Conservation (phyloP, 2,329 filamentous ascomycete species). For the Talaromyces sp. region DNA sequence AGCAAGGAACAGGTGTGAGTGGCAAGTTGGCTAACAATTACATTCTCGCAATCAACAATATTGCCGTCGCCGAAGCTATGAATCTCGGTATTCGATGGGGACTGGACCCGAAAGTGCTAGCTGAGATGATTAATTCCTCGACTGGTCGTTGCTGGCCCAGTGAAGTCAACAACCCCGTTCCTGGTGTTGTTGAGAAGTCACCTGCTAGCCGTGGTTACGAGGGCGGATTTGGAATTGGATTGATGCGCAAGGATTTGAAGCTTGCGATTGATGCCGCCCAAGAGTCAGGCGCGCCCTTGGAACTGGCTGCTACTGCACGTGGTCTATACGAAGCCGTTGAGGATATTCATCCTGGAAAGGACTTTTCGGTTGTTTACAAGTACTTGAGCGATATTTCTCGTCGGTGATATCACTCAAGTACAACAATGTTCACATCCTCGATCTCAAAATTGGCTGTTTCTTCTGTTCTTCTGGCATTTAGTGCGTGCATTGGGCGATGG, state of each 20-base stretch:
- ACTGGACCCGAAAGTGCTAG: conserved; percentile 64
- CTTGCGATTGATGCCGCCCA: conserved; percentile 69
- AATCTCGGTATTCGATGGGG: conserved; percentile 63
- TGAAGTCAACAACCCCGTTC: conserved; percentile 92
- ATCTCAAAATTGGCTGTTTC: background rate
- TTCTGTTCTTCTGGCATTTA: conserved; percentile 5
- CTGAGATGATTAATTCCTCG: conserved; percentile 84
- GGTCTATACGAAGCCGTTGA: conserved; percentile 67
- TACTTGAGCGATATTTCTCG: conserved; percentile 51
- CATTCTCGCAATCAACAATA: conserved; percentile 88
- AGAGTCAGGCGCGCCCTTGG: conserved; percentile 64
- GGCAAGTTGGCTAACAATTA: conserved; percentile 98
- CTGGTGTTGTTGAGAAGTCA: conserved; percentile 71
- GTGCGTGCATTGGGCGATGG: conserved; percentile 11
- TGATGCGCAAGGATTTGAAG: conserved; percentile 78
- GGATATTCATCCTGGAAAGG: conserved; percentile 62
- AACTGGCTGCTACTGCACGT: conserved; percentile 60
- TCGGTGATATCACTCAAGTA: background rate
- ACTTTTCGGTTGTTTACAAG: conserved; percentile 79
- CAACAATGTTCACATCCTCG: background rate
- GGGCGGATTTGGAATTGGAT: conserved; percentile 70
- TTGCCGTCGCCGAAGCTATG: conserved; percentile 65
- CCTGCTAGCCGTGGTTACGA: conserved; percentile 73
- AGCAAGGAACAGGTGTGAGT: conserved; percentile 78
- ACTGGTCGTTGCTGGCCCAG: conserved; percentile 96